A percentile compares a stretch with the other conserved stretches of the same genome.
phyloP scores from a whole-genome alignment of 2,329 filamentous ascomycete genomes.

The Ophiostoma piceae region DNA sequence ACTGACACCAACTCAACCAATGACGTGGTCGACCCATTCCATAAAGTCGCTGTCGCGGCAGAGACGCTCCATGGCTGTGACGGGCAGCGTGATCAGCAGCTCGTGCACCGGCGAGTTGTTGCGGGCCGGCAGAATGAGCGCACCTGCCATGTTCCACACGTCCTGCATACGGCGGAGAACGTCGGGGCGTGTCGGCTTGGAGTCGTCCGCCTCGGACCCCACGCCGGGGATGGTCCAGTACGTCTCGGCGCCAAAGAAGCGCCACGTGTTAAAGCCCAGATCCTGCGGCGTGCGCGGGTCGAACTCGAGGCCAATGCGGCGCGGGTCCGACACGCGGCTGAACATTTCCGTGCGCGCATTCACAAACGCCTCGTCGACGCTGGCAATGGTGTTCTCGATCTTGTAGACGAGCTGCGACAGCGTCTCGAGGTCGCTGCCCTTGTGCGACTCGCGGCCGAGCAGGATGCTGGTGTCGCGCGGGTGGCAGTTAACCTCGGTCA shows the following conservation, averaged over 20 bases:
- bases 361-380: constrained; percentile 41
- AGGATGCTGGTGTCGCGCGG: background rate
- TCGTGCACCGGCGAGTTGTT: constrained; percentile 30
- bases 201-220: background rate
- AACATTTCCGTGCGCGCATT: constrained; percentile 37
- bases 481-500: constrained; percentile 30
- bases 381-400: constrained; percentile 33
- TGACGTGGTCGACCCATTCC: constrained; percentile 31
- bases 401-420: constrained; percentile 29
- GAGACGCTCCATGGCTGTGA: constrained; percentile 32
- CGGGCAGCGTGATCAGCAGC: constrained; percentile 34
- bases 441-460: background rate
- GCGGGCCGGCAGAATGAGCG: constrained; percentile 34
- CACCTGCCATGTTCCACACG: constrained; percentile 33
- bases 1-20: constrained; percentile 20
- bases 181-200: constrained; percentile 28
- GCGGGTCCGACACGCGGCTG: constrained; percentile 37
- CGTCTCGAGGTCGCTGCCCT: constrained; percentile 29
- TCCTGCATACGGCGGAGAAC: constrained; percentile 33
- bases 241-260: constrained; percentile 41
- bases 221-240: constrained; percentile 35
- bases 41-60: constrained; percentile 30
- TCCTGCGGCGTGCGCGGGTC: constrained; percentile 39
- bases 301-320: constrained; percentile 38
- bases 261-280: constrained; percentile 44